These are phyloP conservation scores for Leishmania gerbilli DNA, from an alignment of 208 protist genomes.

Conservation along the genomic window DNA sequence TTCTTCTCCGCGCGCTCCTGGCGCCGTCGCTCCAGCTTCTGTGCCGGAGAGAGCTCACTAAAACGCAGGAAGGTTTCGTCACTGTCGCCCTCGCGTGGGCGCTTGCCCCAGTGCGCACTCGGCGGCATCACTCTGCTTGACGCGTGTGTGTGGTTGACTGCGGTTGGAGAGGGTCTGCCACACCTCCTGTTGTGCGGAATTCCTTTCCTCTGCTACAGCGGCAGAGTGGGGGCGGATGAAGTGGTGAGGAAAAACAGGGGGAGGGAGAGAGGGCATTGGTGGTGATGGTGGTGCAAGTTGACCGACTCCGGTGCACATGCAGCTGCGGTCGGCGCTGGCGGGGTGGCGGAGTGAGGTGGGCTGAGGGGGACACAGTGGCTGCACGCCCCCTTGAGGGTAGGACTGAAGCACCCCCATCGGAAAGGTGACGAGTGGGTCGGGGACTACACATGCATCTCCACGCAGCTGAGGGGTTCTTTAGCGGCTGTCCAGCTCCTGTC, in stretches of 20 bases:
- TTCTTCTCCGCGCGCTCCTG: constrained; percentile 89
- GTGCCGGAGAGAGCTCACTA: constrained; percentile 68
- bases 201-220: background rate
- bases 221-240: background rate
- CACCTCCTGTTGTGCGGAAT: background rate
- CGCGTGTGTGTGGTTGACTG: constrained; percentile 5
- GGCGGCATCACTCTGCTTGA: constrained; percentile 11
- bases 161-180: background rate
- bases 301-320: background rate
- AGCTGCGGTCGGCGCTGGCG: background rate
- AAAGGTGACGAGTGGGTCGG: background rate
- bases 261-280: background rate
- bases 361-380: background rate
- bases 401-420: background rate
- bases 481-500: background rate
- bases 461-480: background rate
- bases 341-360: constrained; percentile 6
- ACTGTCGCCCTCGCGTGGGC: constrained; percentile 38
- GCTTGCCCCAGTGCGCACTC: constrained; percentile 57
- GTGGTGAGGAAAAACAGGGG: background rate
- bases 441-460: background rate
- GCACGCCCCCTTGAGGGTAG: background rate
- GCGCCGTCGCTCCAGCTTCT: constrained; percentile 64
- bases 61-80: constrained; percentile 61
- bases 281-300: background rate